Evolutionary conservation across 2,329 filamentous ascomycete genomes (phyloP).

Genomic region (Colletotrichum limetticola): DNA sequence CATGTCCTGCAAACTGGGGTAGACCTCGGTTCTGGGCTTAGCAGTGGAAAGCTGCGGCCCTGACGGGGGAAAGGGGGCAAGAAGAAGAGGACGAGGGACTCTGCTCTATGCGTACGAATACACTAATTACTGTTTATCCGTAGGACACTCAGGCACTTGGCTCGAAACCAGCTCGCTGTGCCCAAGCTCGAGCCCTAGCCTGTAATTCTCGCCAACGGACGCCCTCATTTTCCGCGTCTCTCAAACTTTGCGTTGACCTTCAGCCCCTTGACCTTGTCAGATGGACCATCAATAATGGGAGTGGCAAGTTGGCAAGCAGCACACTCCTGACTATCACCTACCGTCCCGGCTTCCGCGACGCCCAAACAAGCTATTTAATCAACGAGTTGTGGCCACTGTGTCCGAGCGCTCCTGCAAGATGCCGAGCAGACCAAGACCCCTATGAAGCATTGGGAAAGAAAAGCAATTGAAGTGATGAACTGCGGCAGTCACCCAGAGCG

Average conservation of each 20-base stretch:
- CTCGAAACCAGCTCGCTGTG: conserved; percentile 15
- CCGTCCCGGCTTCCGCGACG: conserved; percentile 32
- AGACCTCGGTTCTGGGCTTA: conserved; percentile 26
- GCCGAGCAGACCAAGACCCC: conserved; percentile 1
- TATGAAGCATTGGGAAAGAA: neutral
- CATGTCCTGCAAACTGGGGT: conserved; percentile 23
- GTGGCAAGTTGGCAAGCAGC: conserved; percentile 24
- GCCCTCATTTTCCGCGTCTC: conserved; percentile 3
- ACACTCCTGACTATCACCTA: conserved; percentile 25
- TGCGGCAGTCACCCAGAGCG: neutral
- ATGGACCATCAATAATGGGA: conserved; percentile 30
- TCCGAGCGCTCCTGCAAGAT: conserved; percentile 18
- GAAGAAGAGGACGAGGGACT: neutral
- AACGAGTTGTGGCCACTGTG: conserved; percentile 4
- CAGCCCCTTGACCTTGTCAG: conserved; percentile 30
- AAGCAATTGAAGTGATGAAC: neutral
- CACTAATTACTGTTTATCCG: too few relatives aligned
- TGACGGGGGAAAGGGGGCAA: conserved; percentile 5
- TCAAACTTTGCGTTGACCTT: conserved; percentile 26
- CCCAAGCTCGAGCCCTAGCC: conserved; percentile 20
- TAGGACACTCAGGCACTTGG: conserved; percentile 16
- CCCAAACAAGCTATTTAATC: conserved; percentile 14
- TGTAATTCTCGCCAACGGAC: conserved; percentile 20
- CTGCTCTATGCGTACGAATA: neutral
- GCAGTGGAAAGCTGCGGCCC: conserved; percentile 7